Evolutionary conservation across 139 green algal species (phyloP), one percentile per base, ranked within the genome.

Genomic region (Volvox africanus): DNA sequence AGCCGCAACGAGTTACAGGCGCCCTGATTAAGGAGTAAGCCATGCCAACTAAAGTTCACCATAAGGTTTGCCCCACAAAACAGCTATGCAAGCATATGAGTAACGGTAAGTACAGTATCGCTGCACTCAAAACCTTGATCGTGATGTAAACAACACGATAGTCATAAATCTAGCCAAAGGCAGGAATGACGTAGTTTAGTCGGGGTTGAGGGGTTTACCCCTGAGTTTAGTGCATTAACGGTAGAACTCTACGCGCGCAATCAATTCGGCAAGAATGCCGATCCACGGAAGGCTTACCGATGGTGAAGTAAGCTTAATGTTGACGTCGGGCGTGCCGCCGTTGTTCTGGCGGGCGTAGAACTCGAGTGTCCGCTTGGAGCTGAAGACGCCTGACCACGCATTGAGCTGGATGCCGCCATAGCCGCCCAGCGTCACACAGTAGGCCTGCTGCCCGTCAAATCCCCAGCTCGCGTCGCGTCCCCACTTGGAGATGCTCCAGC

Each of bases 371-470:
- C 50, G n/a, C 86, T 90, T 90, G 69, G 73, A 84, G 73, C 36
- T 55, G n/a, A 90, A 69, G 21, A 83, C 86, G 21, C 86, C 86
- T 1, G 44, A 65, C 86, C 86, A 90, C n/a, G 50, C 86, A 44
- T 83, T 83, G 30, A 84, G 61, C 73, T 84, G 79, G 86, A 67
- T 36, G 50, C 69, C 86, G 32, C 86, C 86, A 75, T 90, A 84
- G 30, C 86, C 86, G 73, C 14, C 19, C n/a, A 90, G 44, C 22
- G 86, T 90, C 16, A 76, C 73, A 55, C 86, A 84, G 86, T 90
- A 90, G n/a, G 86, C 86, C 50, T 90, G 86, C 44, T 90, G 86
- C 50, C 86, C 86, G 73, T 90, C 50, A 24, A 90, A 76, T 14
- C 71, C 44, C 86, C 86, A 90, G 22, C 24, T 61, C 0, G 50